Evolutionary conservation across 2,329 filamentous ascomycete species (phyloP).

Genomic region (Fusarium sarcochroum): DNA sequence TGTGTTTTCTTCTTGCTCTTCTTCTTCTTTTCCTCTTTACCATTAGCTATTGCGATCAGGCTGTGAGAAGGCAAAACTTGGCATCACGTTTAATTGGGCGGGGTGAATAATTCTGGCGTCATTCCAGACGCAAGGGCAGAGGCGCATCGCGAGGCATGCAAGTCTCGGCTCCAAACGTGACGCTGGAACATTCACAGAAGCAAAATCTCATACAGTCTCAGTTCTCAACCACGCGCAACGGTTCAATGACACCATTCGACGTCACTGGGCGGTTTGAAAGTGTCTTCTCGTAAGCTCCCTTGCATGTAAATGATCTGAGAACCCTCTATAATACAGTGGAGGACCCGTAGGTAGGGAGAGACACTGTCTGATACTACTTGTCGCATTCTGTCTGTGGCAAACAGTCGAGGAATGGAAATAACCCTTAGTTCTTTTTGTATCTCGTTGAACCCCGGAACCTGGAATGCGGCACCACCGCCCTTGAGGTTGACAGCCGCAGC

Average conservation of each 20-base stretch:
- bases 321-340: background rate
- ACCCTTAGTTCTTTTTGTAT: background rate
- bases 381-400: background rate
- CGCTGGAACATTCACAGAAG: slow-evolving; percentile 13
- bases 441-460: background rate
- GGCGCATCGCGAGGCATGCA: slow-evolving; percentile 12
- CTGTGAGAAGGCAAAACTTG: background rate
- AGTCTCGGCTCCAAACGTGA: slow-evolving; percentile 39
- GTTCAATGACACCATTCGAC: slow-evolving; percentile 3
- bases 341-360: slow-evolving; percentile 26
- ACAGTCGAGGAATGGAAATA: slow-evolving; percentile 7
- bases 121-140: slow-evolving; percentile 22
- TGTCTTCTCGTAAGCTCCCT: slow-evolving; percentile 14
- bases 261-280: background rate
- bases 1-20: background rate
- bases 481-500: background rate
- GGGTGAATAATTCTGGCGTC: slow-evolving; percentile 1
- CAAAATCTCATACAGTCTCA: slow-evolving; percentile 13
- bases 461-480: slow-evolving; percentile 24
- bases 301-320: slow-evolving; percentile 12
- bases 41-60: slow-evolving; percentile 1
- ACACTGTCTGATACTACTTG: background rate
- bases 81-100: slow-evolving; percentile 1
- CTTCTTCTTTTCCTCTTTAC: slow-evolving; percentile 10
- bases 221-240: slow-evolving; percentile 7